Base-by-base conservation (phyloP, 1,284 basidiomycete genomes). In the Anthracocystis panici-leucophaei region DNA sequence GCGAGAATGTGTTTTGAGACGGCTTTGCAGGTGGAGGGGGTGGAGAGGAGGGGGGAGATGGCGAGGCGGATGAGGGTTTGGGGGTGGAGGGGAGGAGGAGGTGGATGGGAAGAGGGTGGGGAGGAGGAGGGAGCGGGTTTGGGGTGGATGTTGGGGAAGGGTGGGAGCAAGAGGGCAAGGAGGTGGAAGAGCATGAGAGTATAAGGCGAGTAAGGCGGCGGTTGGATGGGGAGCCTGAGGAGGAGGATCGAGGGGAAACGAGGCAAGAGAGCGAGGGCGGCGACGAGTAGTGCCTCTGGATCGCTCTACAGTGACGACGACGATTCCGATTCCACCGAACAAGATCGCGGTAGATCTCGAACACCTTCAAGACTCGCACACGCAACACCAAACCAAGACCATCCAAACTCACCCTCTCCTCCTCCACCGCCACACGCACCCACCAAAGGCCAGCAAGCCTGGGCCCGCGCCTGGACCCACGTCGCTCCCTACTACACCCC, bases 1-100 rank as follows among this genome's bases (percentile, higher is more conserved):
- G 57, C 57, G 1, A 49, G 52, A 11, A 9, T 23, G n/a, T 75
- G 72, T 38, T 75, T 75, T 12, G 53, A 64, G 21, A 49, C 64
- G 2, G 53, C 66, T 4, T 10, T 75, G 2, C 61, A 64, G 45
- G 46, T 40, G 6, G 27, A 18, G 6, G 52, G 31, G 38, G 14
- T 14, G 16, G 62, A 56, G 52, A 14, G n/a, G 9, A 12, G 46
- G 42, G 16, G 18, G 1, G 72, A 75, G 41, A n/a, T 10, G 46
- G 35, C 1, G n/a, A 61, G 38, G 27, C 31, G 72, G 12, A 63
- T 66, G 57, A 54, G 72, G 45, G 44, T 75, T 2, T 69, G 53
- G 23, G 59, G 53, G 58, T 41, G 52, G 3, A 31, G 45, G 51
- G 20, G 58, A 65, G 42, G 16, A 16, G 6, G 14, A n/a, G 10